Conservation (phyloP, 75 land plant species). For the Isoetes taiwanensis region DNA sequence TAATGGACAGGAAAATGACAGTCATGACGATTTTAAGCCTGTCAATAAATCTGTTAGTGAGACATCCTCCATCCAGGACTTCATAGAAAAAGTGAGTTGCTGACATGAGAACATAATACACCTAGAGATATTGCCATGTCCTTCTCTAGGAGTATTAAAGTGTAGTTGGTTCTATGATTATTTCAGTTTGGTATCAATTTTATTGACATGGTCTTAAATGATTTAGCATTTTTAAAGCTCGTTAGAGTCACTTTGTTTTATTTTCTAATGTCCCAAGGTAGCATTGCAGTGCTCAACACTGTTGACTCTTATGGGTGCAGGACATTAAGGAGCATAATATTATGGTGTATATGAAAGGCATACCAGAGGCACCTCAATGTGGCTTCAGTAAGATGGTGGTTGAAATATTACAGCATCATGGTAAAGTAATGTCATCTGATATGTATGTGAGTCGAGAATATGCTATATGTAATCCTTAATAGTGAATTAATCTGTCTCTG, state of each 20-base stretch:
- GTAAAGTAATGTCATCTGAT: conserved; percentile 20
- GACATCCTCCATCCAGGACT: conserved; percentile 35
- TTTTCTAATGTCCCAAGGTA: no score
- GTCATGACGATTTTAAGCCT: conserved; percentile 76
- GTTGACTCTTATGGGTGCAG: conserved; percentile 26
- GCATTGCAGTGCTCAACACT: no score
- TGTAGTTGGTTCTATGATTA: neutral
- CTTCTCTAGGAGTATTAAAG: neutral
- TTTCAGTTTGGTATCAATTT: neutral
- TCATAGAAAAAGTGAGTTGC: conserved; percentile 59
- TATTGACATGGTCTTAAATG: neutral
- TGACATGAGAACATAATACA: no score
- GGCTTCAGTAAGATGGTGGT: conserved; percentile 87
- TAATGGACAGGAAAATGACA: conserved; percentile 45
- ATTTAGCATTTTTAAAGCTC: neutral
- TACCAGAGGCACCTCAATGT: conserved; percentile 81
- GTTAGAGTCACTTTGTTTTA: no score
- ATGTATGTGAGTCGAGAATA: no score
- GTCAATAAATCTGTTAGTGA: conserved; percentile 31
- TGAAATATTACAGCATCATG: conserved; percentile 46
- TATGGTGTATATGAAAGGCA: conserved; percentile 92
- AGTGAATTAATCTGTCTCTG: neutral
- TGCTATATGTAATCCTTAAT: neutral
- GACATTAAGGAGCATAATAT: conserved; percentile 79
- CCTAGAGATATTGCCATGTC: no score